Base-by-base conservation (phyloP, 2,329 filamentous ascomycete genomes). In the Xylariaceae sp. region DNA sequence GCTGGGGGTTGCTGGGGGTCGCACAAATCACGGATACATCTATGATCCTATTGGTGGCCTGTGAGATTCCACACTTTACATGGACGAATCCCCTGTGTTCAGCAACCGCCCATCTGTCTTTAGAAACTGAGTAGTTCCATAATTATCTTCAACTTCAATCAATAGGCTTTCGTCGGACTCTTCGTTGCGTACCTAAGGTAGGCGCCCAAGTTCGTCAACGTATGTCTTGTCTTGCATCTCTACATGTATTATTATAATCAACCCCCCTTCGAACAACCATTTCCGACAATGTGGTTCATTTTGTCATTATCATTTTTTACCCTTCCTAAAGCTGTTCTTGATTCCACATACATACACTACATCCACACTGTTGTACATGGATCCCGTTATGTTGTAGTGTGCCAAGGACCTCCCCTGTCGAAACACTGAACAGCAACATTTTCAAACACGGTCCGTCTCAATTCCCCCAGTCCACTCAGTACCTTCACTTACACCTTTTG, bases 371-470 rank as follows among this genome's bases (percentile, higher is more conserved):
- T 14, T 44, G 52, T 42, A 52, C 23, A 40, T 43, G 26, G 14
- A 37, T 32, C 26, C 40, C 12, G 29, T 45, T 44, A 52, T 60
- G 52, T 44, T 20, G 46, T 20, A 59, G 53, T 48, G 42, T 20
- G 48, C 53, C 56, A 57, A 57, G 52, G 52, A 43, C 48, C 70
- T n/a, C 61, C 73, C 70, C 69, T 66, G 71, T 71, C 74, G 71
- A 75, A 74, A 73, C 74, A 69, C 48, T 44, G 55, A 50, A 61
- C 56, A 57, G 58, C 56, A 41, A 54, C 63, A 40, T 52, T 70
- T 74, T 77, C 75, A 76, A 73, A 79, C 77, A 73, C 54, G 56
- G 55, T 65, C 69, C 73, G 77, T 79, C 76, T 79, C 77, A 76
- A 75, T 71, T 67, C 56, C 56, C 56, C n/a, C n/a, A n/a, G n/a